A percentile compares a stretch with the other conserved stretches of the same genome.
Evolutionary conservation across 2,329 filamentous ascomycete genomes (phyloP).

Genomic region (Epichloe sylvatica): DNA sequence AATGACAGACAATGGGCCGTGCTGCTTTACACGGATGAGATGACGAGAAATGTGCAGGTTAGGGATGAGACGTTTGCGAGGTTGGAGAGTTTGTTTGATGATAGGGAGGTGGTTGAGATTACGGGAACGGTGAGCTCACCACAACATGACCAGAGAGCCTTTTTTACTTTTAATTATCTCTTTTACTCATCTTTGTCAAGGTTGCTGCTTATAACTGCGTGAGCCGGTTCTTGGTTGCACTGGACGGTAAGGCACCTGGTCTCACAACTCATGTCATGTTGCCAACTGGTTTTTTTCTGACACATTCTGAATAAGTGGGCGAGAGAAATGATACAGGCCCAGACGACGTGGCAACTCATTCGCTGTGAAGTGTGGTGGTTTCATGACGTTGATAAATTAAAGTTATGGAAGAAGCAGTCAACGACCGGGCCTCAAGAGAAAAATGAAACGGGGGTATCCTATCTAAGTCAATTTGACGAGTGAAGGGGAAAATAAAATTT

Average conservation of each 20-base stretch:
- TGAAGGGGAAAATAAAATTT: not conserved
- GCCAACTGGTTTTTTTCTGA: constrained; percentile 6
- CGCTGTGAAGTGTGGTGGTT: constrained; percentile 3
- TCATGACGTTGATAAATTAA: not conserved
- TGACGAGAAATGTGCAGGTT: constrained; percentile 63
- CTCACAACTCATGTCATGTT: not conserved
- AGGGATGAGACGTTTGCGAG: constrained; percentile 51
- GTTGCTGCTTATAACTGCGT: constrained; percentile 73
- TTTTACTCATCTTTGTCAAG: constrained; percentile 14
- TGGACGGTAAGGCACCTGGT: constrained; percentile 48
- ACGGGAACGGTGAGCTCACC: constrained; percentile 49
- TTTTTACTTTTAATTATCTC: not conserved
- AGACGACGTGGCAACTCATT: constrained; percentile 25
- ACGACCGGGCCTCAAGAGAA: constrained; percentile 1
- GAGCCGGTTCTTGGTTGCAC: constrained; percentile 66
- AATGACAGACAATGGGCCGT: constrained; percentile 52
- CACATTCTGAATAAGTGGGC: constrained; percentile 32
- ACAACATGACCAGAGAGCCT: too few species aligned
- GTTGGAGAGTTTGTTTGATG: constrained; percentile 47
- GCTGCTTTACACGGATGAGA: constrained; percentile 64
- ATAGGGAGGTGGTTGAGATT: constrained; percentile 67
- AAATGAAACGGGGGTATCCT: constrained; percentile 26
- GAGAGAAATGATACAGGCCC: constrained; percentile 42
- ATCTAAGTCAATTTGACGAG: constrained; percentile 16
- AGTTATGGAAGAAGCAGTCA: constrained; percentile 4